A percentile compares a stretch with the other conserved stretches of the same genome.
These are phyloP conservation scores for Komagataella ulmi DNA, from an alignment of 805 yeast species.

Conservation along the genomic window DNA sequence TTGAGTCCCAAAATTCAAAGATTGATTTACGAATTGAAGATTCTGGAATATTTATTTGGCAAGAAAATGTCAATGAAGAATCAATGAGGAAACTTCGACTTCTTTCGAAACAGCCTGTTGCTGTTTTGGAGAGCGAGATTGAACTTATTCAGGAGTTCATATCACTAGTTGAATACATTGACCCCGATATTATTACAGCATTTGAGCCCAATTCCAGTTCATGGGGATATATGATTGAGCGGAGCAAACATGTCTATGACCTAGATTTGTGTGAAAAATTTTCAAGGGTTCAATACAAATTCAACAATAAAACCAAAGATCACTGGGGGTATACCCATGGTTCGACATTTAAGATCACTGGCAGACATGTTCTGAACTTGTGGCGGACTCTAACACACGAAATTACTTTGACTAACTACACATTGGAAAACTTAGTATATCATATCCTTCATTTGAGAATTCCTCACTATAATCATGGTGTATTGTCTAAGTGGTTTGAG, in stretches of 20 bases:
- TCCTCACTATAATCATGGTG: slow-evolving; percentile 42
- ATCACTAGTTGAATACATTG: slow-evolving; percentile 42
- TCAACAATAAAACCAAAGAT: slow-evolving; percentile 43
- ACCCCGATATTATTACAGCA: slow-evolving; percentile 84
- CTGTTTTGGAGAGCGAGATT: slow-evolving; percentile 36
- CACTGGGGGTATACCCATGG: slow-evolving; percentile 79
- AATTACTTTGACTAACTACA: slow-evolving; percentile 48
- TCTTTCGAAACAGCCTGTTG: slow-evolving; percentile 17
- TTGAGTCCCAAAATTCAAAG: slow-evolving; percentile 28
- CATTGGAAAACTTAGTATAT: slow-evolving; percentile 64
- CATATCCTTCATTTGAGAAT: slow-evolving; percentile 54
- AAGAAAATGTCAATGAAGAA: slow-evolving; percentile 1
- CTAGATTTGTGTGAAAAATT: slow-evolving; percentile 44
- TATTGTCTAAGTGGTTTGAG: slow-evolving; percentile 34
- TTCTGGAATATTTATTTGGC: slow-evolving; percentile 22
- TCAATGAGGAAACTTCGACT: slow-evolving; percentile 4
- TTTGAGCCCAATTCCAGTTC: slow-evolving; percentile 69
- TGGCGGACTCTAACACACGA: slow-evolving; percentile 71
- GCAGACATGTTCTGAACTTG: slow-evolving; percentile 73
- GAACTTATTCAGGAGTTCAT: slow-evolving; percentile 45
- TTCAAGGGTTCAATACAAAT: slow-evolving; percentile 40
- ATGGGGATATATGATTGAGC: slow-evolving; percentile 81
- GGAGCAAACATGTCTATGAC: slow-evolving; percentile 32
- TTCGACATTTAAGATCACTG: slow-evolving; percentile 52
- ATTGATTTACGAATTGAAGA: slow-evolving; percentile 19